These are phyloP conservation scores for Solanum etuberosum DNA, from an alignment of 257 asterid species.

Conservation along the genomic window DNA sequence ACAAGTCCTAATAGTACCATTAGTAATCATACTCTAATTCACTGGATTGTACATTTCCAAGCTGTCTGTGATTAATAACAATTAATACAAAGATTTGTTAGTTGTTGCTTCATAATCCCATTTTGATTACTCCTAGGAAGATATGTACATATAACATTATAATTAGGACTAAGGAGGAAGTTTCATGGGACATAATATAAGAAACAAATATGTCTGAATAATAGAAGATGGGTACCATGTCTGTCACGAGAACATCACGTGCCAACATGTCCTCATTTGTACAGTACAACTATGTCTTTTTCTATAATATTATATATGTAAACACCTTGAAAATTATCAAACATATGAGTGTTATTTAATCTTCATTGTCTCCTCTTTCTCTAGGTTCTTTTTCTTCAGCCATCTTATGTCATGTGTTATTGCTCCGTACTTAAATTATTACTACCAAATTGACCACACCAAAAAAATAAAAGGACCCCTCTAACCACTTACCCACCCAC, in stretches of 20 bases:
- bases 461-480: neutral
- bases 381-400: neutral
- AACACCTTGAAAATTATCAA: neutral
- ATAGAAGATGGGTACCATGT: slow-evolving; percentile 1
- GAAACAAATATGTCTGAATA: neutral
- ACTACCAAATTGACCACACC: neutral
- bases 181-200: neutral
- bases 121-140: neutral
- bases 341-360: neutral
- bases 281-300: neutral
- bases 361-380: neutral
- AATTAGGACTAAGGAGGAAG: neutral
- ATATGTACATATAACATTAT: neutral
- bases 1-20: neutral
- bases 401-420: neutral
- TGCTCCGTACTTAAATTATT: neutral
- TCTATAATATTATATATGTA: neutral
- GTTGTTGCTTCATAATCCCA: neutral
- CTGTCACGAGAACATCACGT: slow-evolving; percentile 2
- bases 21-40: neutral
- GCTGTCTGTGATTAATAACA: neutral
- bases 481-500: neutral
- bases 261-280: neutral
- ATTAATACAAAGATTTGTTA: neutral
- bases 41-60: neutral